Percentiles rank a stretch among this genome's conserved stretches.
These are phyloP conservation scores for Calophaca sinica DNA, from an alignment of 306 rosid genomes.

Conservation along the genomic window DNA sequence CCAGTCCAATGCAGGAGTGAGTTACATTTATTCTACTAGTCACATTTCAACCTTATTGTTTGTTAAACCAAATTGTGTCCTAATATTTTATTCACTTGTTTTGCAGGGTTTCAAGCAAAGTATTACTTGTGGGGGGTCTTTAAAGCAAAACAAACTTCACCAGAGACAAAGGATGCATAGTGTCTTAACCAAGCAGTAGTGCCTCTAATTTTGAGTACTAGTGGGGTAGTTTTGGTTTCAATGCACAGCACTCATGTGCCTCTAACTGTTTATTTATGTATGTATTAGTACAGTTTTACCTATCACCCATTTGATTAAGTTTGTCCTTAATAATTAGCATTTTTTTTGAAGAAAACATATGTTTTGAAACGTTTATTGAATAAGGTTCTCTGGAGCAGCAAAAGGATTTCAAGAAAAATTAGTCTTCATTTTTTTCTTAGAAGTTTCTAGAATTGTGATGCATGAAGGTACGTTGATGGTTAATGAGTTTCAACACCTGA, in stretches of 20 bases:
- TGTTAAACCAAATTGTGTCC: constrained; percentile 1
- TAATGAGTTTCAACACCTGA: too few relatives aligned
- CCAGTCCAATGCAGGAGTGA: constrained; percentile 62
- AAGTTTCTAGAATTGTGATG: too few relatives aligned
- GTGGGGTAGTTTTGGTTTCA: too few relatives aligned
- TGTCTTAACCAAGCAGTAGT: neutral
- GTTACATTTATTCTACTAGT: constrained; percentile 22
- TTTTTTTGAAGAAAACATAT: too few relatives aligned
- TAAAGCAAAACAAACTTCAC: constrained; percentile 48
- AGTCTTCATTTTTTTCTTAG: too few relatives aligned
- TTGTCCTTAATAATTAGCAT: too few relatives aligned
- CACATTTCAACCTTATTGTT: constrained; percentile 10
- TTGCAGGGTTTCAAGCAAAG: constrained; percentile 70
- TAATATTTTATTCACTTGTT: constrained; percentile 5
- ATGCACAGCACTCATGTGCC: neutral
- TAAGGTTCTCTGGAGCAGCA: too few relatives aligned
- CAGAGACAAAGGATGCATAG: neutral
- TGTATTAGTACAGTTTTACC: too few relatives aligned
- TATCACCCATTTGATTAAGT: too few relatives aligned
- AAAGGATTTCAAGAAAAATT: too few relatives aligned
- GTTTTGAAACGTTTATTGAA: too few relatives aligned
- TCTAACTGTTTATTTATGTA: neutral
- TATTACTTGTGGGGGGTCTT: constrained; percentile 83
- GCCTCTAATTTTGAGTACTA: neutral
- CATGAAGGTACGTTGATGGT: too few relatives aligned